Evolutionary conservation across 73 alveolate genomes (phyloP), one percentile per base, ranked within the genome.

Genomic region (Paramecium caudatum): DNA sequence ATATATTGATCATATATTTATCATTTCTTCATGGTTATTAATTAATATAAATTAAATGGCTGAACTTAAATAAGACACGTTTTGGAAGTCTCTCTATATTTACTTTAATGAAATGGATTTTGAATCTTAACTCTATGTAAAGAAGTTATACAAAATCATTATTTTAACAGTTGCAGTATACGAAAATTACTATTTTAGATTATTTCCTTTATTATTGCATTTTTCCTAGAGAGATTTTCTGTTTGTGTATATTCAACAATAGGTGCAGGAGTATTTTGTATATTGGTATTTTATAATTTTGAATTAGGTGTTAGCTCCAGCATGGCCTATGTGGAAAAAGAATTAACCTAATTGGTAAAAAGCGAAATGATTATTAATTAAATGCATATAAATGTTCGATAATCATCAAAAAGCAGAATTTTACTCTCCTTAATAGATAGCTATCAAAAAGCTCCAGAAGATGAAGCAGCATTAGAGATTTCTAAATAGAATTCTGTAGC

Each of bases 91-190:
- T 13, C 21, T 45, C 7, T 74, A 74, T 74, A 74, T 74, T 12
- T 74, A 74, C 43, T 74, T 74, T 23, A 74, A 74, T 45, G 88
- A 74, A 74, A 74, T 74, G 88, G 88, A 74, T 74, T 74, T 19
- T 23, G 88, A 74, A 39, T 74, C 88, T 41, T 25, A 74, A 74
- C 9, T 27, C 16, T 15, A 16, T 5, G 69, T 45, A 25, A 37
- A 45, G 43, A 74, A 12, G 47, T 15, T 23, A 10, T 74, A 74
- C 43, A 74, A 74, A 74, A 45, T 74, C 45, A 39, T 74, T 2
- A 74, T 74, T 17, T 21, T 74, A 21, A 16, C 68, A 74, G 88
- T 41, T 10, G 41, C 68, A 9, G 88, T 41, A 74, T 25, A 10
- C 1, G 7, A 10, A 41, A 27, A 39, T 27, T 74, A 34, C 13